These are phyloP conservation scores for Phaeosphaeriaceae sp. DNA, from an alignment of 2,329 filamentous ascomycete genomes.

Conservation along the genomic window DNA sequence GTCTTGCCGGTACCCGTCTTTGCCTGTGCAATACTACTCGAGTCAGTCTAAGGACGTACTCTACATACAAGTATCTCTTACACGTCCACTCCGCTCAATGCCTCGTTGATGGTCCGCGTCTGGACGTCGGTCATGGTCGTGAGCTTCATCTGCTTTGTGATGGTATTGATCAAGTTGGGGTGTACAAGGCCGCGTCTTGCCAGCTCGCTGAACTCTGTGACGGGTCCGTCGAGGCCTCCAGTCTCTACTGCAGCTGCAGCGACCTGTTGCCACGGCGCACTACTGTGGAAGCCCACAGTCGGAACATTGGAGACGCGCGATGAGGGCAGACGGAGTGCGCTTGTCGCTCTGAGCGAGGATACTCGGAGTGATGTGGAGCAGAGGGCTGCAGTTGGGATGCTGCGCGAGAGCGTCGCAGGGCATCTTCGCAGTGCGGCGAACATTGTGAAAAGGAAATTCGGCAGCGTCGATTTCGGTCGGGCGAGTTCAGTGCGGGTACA, in stretches of 20 bases:
- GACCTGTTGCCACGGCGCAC: constrained; percentile 46
- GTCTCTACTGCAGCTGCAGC: constrained; percentile 30
- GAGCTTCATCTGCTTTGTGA: constrained; percentile 77
- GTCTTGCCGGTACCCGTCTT: constrained; percentile 98
- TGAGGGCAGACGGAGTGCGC: constrained; percentile 24
- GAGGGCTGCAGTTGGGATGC: constrained; percentile 31
- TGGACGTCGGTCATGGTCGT: constrained; percentile 94
- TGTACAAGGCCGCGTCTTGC: constrained; percentile 63
- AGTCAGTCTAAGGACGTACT: constrained; percentile 15
- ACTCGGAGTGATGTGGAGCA: constrained; percentile 34
- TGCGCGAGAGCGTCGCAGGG: constrained; percentile 46
- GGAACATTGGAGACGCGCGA: constrained; percentile 27
- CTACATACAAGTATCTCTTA: constrained; percentile 54
- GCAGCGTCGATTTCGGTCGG: background rate
- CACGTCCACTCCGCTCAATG: constrained; percentile 82
- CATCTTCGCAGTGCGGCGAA: constrained; percentile 51
- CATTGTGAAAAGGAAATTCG: constrained; percentile 46
- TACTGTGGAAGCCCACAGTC: constrained; percentile 49
- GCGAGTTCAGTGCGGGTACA: background rate
- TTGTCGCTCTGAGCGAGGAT: constrained; percentile 27
- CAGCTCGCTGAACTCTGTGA: constrained; percentile 56
- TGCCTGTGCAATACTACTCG: constrained; percentile 75
- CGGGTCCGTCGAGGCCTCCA: constrained; percentile 27
- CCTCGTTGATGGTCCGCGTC: constrained; percentile 78
- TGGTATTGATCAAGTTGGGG: constrained; percentile 68